Base-by-base conservation (phyloP, 1,139 yeast species). In the Debaryomyces coudertii region DNA sequence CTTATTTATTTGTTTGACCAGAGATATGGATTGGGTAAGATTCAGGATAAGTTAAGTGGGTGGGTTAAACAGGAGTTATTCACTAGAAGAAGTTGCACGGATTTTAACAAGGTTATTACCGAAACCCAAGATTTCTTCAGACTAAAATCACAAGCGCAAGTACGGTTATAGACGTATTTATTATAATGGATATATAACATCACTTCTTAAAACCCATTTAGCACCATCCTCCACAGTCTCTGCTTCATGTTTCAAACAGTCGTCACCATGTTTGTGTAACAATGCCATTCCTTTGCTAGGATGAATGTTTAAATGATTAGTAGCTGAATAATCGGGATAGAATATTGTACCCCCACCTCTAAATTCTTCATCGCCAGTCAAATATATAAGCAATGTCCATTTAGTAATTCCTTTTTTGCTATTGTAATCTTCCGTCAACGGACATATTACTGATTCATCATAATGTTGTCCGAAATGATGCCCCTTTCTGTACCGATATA, bases 1-100 rank as follows among this genome's bases (percentile, higher is more conserved):
- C 76, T 81, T 12, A 86, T 93, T 9, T 82, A 80, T 54, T 69
- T 92, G 35, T 60, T 92, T 8, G 99, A 93, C 61, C 64, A 66
- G 34, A 70, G 98, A 46, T 93, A 81, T 55, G 58, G 56, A 2
- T 62, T 61, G 1, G 57, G 61, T 0, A 66, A 76, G 30, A 83
- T 90, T 23, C 83, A 79, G 55, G 51, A 54, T 0, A 90, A 89
- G 60, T 67, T 92, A 33, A 88, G 96, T 35, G 76, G 77, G 1
- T 92, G 99, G 98, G 87, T 92, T 14, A 68, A 75, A 41, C 72
- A 76, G 23, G 60, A 86, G 45, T 15, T 47, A 20, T 30, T 20
- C 14, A 36, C 28, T 12, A 35, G 25, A 36, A 24, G 30, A 7
- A 30, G 40, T 9, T 37, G 43, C 14, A 31, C 45, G 4, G 15